Evolutionary conservation across 495 filamentous ascomycete species (phyloP).

Genomic region (Cudoniella acicularis): DNA sequence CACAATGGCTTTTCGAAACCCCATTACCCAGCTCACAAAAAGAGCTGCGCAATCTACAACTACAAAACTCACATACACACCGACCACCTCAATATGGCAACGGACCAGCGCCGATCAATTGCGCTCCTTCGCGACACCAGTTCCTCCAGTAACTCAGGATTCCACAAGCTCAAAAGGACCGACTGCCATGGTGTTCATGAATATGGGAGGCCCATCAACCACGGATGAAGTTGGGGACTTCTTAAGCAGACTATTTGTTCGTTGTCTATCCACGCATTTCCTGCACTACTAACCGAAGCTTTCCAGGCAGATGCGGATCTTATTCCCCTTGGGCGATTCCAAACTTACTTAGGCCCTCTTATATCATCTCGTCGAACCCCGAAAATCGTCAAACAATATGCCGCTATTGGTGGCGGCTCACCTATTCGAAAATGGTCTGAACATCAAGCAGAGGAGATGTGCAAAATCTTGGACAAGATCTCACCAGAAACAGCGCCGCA

Average conservation of each 20-base stretch:
- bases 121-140: constrained; percentile 60
- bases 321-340: constrained; percentile 91
- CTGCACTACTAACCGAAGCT: constrained; percentile 36
- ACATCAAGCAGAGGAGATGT: constrained; percentile 88
- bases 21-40: constrained; percentile 40
- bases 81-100: constrained; percentile 23
- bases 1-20: constrained; percentile 46
- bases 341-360: constrained; percentile 83
- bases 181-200: constrained; percentile 98
- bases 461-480: constrained; percentile 86
- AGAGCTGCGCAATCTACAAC: constrained; percentile 33
- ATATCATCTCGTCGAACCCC: constrained; percentile 85
- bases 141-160: constrained; percentile 74
- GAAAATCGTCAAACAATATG: constrained; percentile 94
- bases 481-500: constrained; percentile 94
- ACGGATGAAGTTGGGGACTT: constrained; percentile 85
- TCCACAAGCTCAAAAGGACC: constrained; percentile 34
- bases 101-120: constrained; percentile 30
- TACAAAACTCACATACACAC: constrained; percentile 22
- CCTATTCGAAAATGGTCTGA: constrained; percentile 98
- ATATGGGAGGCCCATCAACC: constrained; percentile 97
- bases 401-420: constrained; percentile 91
- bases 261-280: not conserved
- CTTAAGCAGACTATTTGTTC: constrained; percentile 83
- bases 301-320: constrained; percentile 75